phyloP scores from a whole-genome alignment of 2,329 filamentous ascomycete species.

The Aciculosporium take region DNA sequence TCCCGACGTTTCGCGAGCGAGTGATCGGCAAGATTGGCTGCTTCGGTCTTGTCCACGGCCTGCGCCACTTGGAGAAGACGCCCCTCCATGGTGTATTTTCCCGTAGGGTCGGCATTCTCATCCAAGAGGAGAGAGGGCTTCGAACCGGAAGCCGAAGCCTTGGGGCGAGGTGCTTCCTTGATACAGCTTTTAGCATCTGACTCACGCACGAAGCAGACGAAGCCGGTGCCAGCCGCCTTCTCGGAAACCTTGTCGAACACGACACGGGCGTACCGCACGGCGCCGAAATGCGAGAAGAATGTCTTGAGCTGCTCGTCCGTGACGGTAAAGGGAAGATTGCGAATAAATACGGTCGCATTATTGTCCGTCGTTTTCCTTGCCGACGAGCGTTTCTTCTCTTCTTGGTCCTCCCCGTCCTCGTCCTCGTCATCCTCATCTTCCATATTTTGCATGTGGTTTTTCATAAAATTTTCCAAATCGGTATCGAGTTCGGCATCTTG shows the following conservation, averaged over 20 bases:
- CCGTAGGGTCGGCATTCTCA: constrained; percentile 65
- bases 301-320: constrained; percentile 70
- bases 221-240: constrained; percentile 79
- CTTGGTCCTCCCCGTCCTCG: constrained; percentile 30
- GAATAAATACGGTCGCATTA: constrained; percentile 72
- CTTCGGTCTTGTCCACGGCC: constrained; percentile 74
- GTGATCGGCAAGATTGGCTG: constrained; percentile 57
- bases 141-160: constrained; percentile 30
- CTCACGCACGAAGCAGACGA: constrained; percentile 77
- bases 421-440: constrained; percentile 44
- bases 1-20: constrained; percentile 49
- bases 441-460: constrained; percentile 41
- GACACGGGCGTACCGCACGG: constrained; percentile 78
- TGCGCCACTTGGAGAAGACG: constrained; percentile 72
- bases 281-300: constrained; percentile 80
- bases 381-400: constrained; percentile 13
- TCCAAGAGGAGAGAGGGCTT: constrained; percentile 81
- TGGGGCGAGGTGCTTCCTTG: constrained; percentile 52
- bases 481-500: constrained; percentile 30
- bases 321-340: constrained; percentile 82
- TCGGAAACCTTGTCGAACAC: constrained; percentile 79
- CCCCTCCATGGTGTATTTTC: constrained; percentile 80
- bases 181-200: constrained; percentile 67
- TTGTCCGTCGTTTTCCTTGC: constrained; percentile 41
- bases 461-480: constrained; percentile 41